A percentile compares a stretch with the other conserved stretches of the same genome.
Conservation (phyloP, 129 eudicot species). For the Gnaphalium uliginosum region DNA sequence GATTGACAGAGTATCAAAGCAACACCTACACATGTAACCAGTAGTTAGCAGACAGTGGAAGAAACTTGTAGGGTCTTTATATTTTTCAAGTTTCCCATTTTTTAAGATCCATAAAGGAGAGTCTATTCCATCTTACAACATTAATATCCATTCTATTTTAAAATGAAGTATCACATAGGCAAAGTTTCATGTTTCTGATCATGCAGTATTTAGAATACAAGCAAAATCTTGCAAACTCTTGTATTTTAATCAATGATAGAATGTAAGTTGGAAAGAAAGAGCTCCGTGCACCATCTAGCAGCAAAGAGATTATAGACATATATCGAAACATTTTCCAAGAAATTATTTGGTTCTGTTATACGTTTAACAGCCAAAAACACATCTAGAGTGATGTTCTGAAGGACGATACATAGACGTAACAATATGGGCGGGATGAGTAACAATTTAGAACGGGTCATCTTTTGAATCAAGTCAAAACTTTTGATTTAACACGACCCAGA, state of each 20-base stretch:
- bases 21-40: constrained; percentile 51
- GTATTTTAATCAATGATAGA: background rate
- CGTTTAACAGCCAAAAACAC: background rate
- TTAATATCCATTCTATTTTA: no score
- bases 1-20: constrained; percentile 78
- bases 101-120: background rate
- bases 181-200: background rate
- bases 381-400: background rate
- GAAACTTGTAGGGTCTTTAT: background rate
- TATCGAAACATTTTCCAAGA: background rate
- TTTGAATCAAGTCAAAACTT: no score
- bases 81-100: background rate
- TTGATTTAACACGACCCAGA: background rate
- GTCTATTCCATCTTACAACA: background rate
- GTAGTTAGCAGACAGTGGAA: background rate
- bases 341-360: background rate
- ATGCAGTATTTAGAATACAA: background rate
- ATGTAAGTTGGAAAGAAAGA: background rate
- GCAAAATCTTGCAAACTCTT: background rate
- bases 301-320: background rate
- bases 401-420: background rate
- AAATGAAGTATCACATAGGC: background rate
- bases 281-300: background rate
- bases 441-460: background rate
- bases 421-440: background rate